Evolutionary conservation across 768 basidiomycete species (phyloP).

Genomic region (Paxillus involutus): DNA sequence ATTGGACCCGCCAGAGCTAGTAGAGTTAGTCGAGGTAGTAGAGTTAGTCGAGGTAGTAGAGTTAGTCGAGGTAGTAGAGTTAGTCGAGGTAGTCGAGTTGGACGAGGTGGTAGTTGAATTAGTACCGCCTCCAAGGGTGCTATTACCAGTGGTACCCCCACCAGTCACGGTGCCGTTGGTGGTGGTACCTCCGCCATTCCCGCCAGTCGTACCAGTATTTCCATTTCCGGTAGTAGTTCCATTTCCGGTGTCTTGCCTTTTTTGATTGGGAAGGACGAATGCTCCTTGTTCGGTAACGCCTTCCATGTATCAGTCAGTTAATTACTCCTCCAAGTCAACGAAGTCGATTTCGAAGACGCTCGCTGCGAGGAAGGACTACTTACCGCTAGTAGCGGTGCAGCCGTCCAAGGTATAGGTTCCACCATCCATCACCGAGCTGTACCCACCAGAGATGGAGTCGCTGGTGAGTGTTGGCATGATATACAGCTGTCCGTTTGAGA

Average conservation of each 20-base stretch:
- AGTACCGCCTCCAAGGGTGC: not conserved
- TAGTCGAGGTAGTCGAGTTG: slow-evolving; percentile 6
- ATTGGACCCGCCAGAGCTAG: slow-evolving; percentile 12
- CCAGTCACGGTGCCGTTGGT: too few species aligned
- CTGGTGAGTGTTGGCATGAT: slow-evolving; percentile 60
- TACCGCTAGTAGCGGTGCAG: slow-evolving; percentile 29
- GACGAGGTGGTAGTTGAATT: slow-evolving; percentile 19
- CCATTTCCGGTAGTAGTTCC: slow-evolving; percentile 23
- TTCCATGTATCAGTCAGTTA: not conserved
- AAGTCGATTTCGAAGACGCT: not conserved
- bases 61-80: slow-evolving; percentile 17
- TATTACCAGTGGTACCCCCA: not conserved
- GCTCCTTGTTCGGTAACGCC: slow-evolving; percentile 21
- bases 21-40: slow-evolving; percentile 7
- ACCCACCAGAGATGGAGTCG: slow-evolving; percentile 41
- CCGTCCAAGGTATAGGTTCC: slow-evolving; percentile 35
- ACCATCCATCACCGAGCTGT: slow-evolving; percentile 39
- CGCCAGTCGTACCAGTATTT: slow-evolving; percentile 25
- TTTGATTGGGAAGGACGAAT: slow-evolving; percentile 18
- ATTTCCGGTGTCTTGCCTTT: slow-evolving; percentile 24
- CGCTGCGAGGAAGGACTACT: not conserved
- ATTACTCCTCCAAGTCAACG: not conserved
- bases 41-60: slow-evolving; percentile 14
- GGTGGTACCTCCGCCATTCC: slow-evolving; percentile 3
- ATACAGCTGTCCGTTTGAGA: slow-evolving; percentile 51